phyloP scores from a whole-genome alignment of 257 asterid genomes.

The Lithospermum erythrorhizon region DNA sequence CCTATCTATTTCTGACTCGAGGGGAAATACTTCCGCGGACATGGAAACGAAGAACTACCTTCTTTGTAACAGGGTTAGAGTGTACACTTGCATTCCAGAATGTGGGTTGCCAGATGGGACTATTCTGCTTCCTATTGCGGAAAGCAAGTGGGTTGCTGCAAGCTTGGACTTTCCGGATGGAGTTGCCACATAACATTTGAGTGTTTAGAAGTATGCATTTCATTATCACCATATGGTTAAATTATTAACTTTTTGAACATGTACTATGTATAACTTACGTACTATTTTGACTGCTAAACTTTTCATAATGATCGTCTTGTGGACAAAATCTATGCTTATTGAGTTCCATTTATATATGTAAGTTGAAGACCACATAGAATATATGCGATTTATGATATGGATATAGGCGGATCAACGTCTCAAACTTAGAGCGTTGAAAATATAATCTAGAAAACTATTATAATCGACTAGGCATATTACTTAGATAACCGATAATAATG shows the following conservation, averaged over 20 bases:
- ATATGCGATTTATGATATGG: too few species aligned
- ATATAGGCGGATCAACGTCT: too few species aligned
- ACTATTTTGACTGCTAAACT: not conserved
- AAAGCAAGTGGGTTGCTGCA: conserved; percentile 28
- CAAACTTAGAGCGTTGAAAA: too few species aligned
- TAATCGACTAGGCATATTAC: too few species aligned
- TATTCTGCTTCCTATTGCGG: conserved; percentile 33
- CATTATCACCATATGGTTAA: not conserved
- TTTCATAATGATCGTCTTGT: too few species aligned
- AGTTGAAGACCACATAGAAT: too few species aligned
- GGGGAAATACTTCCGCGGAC: not conserved
- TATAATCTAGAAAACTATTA: too few species aligned
- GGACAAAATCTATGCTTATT: too few species aligned
- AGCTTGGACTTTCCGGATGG: conserved; percentile 29
- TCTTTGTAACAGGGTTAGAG: conserved; percentile 23
- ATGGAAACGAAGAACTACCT: conserved; percentile 22
- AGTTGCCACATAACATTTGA: not conserved
- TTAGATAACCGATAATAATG: too few species aligned
- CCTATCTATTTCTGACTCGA: conserved; percentile 8
- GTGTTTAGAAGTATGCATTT: not conserved
- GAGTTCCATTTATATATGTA: too few species aligned
- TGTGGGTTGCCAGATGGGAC: conserved; percentile 20
- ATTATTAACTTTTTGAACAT: not conserved
- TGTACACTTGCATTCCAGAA: conserved; percentile 32
- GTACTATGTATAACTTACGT: not conserved